These are phyloP conservation scores for Flaveria trinervia DNA, from an alignment of 129 eudicot species.

Conservation along the genomic window DNA sequence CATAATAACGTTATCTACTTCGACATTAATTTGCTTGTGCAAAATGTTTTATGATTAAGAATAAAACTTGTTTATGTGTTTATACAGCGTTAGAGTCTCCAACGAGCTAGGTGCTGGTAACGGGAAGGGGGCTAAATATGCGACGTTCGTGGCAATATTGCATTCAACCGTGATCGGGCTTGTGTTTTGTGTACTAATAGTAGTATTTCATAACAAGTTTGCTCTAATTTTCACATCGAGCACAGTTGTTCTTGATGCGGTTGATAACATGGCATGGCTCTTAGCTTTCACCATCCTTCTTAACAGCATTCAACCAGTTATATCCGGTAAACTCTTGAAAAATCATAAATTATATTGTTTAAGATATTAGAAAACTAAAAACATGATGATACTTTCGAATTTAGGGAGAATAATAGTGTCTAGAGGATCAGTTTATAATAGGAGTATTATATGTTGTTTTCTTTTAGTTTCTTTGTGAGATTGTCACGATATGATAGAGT, in stretches of 20 bases:
- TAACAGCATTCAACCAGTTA: slow-evolving; percentile 80
- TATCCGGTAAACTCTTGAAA: slow-evolving; percentile 47
- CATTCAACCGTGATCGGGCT: slow-evolving; percentile 61
- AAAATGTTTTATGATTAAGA: neutral
- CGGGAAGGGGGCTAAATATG: slow-evolving; percentile 74
- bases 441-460: too few species aligned
- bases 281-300: slow-evolving; percentile 76
- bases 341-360: neutral
- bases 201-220: slow-evolving; percentile 46
- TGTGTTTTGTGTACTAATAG: slow-evolving; percentile 43
- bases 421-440: too few species aligned
- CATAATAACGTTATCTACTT: neutral
- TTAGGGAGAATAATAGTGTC: too few species aligned
- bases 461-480: too few species aligned
- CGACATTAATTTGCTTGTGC: neutral
- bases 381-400: too few species aligned
- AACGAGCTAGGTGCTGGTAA: slow-evolving; percentile 86
- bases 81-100: slow-evolving; percentile 78
- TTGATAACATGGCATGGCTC: slow-evolving; percentile 56
- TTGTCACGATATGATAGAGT: neutral
- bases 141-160: slow-evolving; percentile 57
- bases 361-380: too few species aligned
- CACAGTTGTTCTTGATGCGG: slow-evolving; percentile 54
- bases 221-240: slow-evolving; percentile 67
- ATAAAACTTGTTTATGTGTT: neutral